These are phyloP conservation scores for Hymenoscyphus linearis DNA, from an alignment of 2,329 filamentous ascomycete species.

Conservation along the genomic window DNA sequence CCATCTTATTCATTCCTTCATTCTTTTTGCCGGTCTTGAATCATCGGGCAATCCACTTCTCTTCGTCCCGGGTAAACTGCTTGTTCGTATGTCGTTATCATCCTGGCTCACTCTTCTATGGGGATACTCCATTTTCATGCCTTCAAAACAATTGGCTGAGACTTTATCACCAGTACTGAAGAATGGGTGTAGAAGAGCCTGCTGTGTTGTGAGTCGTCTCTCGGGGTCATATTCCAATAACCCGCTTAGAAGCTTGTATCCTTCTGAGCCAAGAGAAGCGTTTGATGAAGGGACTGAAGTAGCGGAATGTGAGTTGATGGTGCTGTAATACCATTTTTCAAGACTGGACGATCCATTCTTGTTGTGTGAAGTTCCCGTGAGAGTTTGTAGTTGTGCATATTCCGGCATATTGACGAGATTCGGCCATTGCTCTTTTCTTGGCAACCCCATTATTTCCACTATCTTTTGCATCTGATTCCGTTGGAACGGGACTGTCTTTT, in stretches of 20 bases:
- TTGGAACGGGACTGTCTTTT: slow-evolving; percentile 96
- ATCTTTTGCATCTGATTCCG: slow-evolving; percentile 99
- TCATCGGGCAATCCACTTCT: slow-evolving; percentile 82
- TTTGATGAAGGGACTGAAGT: slow-evolving; percentile 43
- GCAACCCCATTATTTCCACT: slow-evolving; percentile 89
- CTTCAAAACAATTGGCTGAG: slow-evolving; percentile 83
- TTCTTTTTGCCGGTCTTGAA: slow-evolving; percentile 53
- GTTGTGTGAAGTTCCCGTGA: slow-evolving; percentile 44
- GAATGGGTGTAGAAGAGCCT: slow-evolving; percentile 86
- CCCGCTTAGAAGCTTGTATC: slow-evolving; percentile 73
- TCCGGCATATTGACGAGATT: slow-evolving; percentile 82
- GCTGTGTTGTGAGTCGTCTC: slow-evolving; percentile 78
- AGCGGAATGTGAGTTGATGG: slow-evolving; percentile 53
- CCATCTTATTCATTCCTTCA: slow-evolving; percentile 48
- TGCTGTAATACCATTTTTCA: slow-evolving; percentile 75
- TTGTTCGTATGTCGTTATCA: slow-evolving; percentile 91
- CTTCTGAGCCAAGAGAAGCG: slow-evolving; percentile 62
- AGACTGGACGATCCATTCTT: slow-evolving; percentile 41
- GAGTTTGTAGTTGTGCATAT: slow-evolving; percentile 61
- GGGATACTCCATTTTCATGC: slow-evolving; percentile 82
- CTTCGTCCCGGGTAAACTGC: slow-evolving; percentile 86
- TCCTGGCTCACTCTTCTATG: slow-evolving; percentile 87
- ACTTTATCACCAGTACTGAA: slow-evolving; percentile 68
- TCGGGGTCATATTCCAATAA: slow-evolving; percentile 91
- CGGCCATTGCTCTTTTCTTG: slow-evolving; percentile 85